These are phyloP conservation scores for Globisporangium acanthophoron DNA, from an alignment of 352 stramenopile species.

Conservation along the genomic window DNA sequence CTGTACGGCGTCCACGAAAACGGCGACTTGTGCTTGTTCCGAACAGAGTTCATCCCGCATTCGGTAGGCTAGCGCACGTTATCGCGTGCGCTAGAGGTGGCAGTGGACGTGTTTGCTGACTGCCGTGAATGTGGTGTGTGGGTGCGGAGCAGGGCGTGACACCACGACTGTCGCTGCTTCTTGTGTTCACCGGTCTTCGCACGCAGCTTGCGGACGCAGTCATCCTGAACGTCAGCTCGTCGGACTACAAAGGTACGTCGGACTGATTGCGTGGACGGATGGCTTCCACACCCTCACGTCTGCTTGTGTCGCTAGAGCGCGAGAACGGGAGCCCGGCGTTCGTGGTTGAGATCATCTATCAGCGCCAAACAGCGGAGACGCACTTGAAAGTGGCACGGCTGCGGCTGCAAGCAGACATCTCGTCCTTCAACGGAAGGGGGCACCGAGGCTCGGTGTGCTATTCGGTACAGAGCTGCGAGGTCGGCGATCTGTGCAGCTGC, in stretches of 20 bases:
- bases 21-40: conserved; percentile 70
- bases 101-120: not conserved
- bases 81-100: not conserved
- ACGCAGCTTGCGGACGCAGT: conserved; percentile 41
- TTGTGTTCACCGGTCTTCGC: conserved; percentile 39
- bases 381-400: conserved; percentile 50
- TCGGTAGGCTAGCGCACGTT: conserved; percentile 34
- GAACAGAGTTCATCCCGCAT: conserved; percentile 56
- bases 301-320: conserved; percentile 27
- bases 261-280: too few relatives aligned
- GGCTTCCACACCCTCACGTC: not conserved
- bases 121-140: not conserved
- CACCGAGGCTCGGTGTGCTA: conserved; percentile 25
- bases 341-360: conserved; percentile 58
- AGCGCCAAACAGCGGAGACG: conserved; percentile 31
- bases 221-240: conserved; percentile 51
- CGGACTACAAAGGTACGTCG: conserved; percentile 57
- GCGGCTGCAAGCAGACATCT: conserved; percentile 46
- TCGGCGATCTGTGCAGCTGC: conserved; percentile 35
- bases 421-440: conserved; percentile 9
- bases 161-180: conserved; percentile 48
- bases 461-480: conserved; percentile 52
- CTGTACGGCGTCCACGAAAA: conserved; percentile 59
- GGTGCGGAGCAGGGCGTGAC: conserved; percentile 33
- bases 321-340: conserved; percentile 41